A percentile compares a stretch with the other conserved stretches of the same genome.
phyloP scores from a whole-genome alignment of 2,329 filamentous ascomycete species.

The Fusarium irregulare region DNA sequence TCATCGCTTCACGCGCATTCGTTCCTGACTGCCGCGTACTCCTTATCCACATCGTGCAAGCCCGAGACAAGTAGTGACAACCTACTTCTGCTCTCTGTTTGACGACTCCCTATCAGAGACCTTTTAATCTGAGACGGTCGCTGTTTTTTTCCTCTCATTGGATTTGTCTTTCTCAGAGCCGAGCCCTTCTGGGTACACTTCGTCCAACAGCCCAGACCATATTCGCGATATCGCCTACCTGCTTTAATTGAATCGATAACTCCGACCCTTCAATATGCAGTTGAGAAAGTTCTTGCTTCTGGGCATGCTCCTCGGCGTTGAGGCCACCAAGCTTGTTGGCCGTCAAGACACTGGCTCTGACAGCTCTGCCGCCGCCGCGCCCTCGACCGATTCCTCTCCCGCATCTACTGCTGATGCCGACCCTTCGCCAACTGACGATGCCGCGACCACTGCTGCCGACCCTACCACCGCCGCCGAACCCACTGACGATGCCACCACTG shows the following conservation, averaged over 20 bases:
- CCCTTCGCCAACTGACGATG: slow-evolving; percentile 6
- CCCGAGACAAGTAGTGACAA: slow-evolving; percentile 34
- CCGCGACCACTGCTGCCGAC: slow-evolving; percentile 18
- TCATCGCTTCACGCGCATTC: slow-evolving; percentile 14
- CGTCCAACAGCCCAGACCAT: slow-evolving; percentile 10
- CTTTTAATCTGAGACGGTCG: slow-evolving; percentile 34
- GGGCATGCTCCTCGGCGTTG: slow-evolving; percentile 42
- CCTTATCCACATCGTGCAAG: slow-evolving; percentile 34
- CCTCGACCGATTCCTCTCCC: slow-evolving; percentile 5
- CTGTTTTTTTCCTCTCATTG: slow-evolving; percentile 34
- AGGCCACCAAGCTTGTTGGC: slow-evolving; percentile 31
- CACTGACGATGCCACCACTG: slow-evolving; percentile 14
- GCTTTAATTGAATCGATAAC: slow-evolving; percentile 28
- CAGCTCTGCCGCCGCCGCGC: neutral
- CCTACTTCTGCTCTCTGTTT: slow-evolving; percentile 18
- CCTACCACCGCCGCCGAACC: slow-evolving; percentile 20
- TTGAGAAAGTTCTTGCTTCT: slow-evolving; percentile 42
- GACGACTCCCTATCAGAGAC: slow-evolving; percentile 18
- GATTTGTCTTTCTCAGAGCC: slow-evolving; percentile 25
- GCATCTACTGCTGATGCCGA: slow-evolving; percentile 11
- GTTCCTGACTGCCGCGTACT: slow-evolving; percentile 30
- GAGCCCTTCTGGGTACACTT: slow-evolving; percentile 33
- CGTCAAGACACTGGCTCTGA: slow-evolving; percentile 32
- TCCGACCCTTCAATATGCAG: slow-evolving; percentile 38
- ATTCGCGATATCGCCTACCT: slow-evolving; percentile 18